A percentile compares a stretch with the other conserved stretches of the same genome.
Evolutionary conservation across 1,284 basidiomycete genomes (phyloP).

Genomic region (Taiwanofungus camphoratus): DNA sequence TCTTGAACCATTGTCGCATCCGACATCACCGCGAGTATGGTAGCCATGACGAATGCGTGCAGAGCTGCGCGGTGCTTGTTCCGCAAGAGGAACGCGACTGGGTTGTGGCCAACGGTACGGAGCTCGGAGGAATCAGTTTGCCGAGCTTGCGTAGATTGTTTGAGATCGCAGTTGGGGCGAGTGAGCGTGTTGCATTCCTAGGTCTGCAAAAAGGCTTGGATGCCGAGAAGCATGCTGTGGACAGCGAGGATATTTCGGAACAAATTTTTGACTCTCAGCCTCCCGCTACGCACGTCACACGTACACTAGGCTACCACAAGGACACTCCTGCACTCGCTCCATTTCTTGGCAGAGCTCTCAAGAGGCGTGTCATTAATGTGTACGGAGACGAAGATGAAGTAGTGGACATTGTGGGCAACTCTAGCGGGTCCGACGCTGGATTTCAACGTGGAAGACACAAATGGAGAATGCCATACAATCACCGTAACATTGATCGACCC

Average conservation of each 20-base stretch:
- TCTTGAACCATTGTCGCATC: conserved; percentile 70
- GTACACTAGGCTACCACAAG: conserved; percentile 61
- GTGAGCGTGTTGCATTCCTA: conserved; percentile 7
- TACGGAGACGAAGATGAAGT: conserved; percentile 40
- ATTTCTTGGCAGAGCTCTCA: conserved; percentile 57
- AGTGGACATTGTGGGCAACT: conserved; percentile 37
- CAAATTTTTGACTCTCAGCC: background rate
- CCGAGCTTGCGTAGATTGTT: conserved; percentile 63
- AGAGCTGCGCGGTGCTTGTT: conserved; percentile 50
- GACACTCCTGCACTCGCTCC: conserved; percentile 68
- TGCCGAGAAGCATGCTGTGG: background rate
- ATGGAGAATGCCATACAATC: conserved; percentile 40
- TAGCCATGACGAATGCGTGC: conserved; percentile 70
- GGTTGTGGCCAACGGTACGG: conserved; percentile 46
- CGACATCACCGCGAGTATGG: conserved; percentile 64
- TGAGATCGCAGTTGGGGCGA: conserved; percentile 57
- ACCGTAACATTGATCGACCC: conserved; percentile 38
- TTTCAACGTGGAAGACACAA: conserved; percentile 9
- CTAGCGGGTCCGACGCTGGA: background rate
- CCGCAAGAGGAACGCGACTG: conserved; percentile 36
- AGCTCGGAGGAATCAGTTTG: conserved; percentile 51
- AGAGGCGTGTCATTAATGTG: conserved; percentile 50
- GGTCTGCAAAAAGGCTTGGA: conserved; percentile 1
- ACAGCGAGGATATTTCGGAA: background rate
- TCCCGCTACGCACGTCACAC: conserved; percentile 40